Evolutionary conservation across 2,329 filamentous ascomycete genomes (phyloP), one percentile per base, ranked within the genome.

Genomic region (Aspergillus caelatus): DNA sequence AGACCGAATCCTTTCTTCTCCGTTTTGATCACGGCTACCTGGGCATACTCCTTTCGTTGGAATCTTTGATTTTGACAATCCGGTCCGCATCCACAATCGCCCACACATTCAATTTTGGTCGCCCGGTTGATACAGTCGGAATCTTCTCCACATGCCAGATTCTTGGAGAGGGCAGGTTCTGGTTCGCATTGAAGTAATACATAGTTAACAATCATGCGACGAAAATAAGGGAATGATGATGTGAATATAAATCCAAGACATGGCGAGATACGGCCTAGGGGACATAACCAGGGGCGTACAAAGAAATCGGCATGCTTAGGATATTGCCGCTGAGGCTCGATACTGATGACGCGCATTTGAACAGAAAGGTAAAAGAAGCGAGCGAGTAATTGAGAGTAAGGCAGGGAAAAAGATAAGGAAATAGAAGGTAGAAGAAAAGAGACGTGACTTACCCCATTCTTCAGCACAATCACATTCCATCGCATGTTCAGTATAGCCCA

Each of bases 61-160:
- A 99, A 98, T 65, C 95, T 90, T 78, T 97, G 93, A 75, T 99
- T 99, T 77, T 96, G 92, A 78, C 95, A 99, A 56, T 88, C 88
- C 43, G 88, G 83, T 60, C 94, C 94, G 78, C 95, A 99, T 74
- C 93, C 92, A 79, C 94, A 95, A 70, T 94, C 91, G 65, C 88
- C 88, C 41, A 92, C 86, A 77, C 95, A 99, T 81, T 99, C 95
- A 88, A 98, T 97, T 79, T 97, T 98, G 63, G 94, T 98, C 62
- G 93, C 92, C 73, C 95, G 91, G 79, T 99, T 99, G 84, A 99
- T 99, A 80, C 95, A 99, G 78, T 98, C 94, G 19, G 94, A 96
- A 78, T 97, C 93, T 72, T 97, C 94, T 68, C 92, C 94, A 78
- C 95, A 99, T 57, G 95, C 94, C 79, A 90, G 80, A 77, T 99